These are phyloP conservation scores for Colletotrichum simmondsii DNA, from an alignment of 2,329 filamentous ascomycete genomes.

Conservation along the genomic window DNA sequence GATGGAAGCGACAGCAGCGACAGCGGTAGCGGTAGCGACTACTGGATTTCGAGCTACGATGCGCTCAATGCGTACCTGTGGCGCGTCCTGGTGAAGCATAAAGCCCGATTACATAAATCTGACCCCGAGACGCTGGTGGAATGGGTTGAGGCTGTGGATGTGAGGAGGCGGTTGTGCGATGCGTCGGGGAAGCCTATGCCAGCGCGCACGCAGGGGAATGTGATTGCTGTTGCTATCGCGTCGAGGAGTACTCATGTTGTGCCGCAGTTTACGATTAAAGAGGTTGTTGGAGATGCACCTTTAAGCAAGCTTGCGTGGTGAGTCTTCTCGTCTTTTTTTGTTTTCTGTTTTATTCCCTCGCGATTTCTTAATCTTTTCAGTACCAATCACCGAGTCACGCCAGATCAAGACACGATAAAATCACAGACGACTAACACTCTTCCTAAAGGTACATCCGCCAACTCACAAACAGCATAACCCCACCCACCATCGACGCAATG, in stretches of 20 bases:
- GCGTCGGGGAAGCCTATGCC: background rate
- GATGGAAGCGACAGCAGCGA: background rate
- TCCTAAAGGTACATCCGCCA: slow-evolving; percentile 15
- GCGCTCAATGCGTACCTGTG: background rate
- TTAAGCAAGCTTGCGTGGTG: slow-evolving; percentile 48
- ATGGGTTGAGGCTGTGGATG: background rate
- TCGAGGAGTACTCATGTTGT: background rate
- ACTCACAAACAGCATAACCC: slow-evolving; percentile 48
- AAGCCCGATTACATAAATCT: background rate
- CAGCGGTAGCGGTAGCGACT: no score
- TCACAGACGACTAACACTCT: slow-evolving; percentile 12
- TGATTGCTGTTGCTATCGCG: background rate
- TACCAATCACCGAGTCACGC: background rate
- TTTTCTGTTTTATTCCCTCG: no score
- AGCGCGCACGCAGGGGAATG: background rate
- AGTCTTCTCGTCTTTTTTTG: background rate
- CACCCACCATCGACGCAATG: slow-evolving; percentile 42
- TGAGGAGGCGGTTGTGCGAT: background rate
- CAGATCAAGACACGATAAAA: background rate
- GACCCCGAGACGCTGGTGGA: background rate
- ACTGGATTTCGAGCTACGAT: background rate
- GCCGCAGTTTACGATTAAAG: background rate
- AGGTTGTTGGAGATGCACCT: slow-evolving; percentile 48
- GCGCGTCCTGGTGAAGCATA: background rate
- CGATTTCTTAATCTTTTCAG: slow-evolving; percentile 15